Conservation (phyloP, 768 basidiomycete genomes). For the Suillus tomentosus region DNA sequence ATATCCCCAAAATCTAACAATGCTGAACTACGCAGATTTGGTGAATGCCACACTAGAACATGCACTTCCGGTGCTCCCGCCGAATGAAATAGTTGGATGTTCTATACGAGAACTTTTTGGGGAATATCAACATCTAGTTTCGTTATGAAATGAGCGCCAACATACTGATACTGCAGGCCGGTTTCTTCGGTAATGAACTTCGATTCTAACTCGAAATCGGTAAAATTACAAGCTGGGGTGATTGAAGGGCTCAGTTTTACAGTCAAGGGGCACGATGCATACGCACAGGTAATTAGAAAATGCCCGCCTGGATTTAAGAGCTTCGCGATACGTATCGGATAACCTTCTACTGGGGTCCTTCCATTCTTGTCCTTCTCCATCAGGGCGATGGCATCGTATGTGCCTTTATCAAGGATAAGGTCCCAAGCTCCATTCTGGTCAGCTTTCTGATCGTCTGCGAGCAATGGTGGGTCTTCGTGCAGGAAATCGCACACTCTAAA, state of each 20-base stretch:
- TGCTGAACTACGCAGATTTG: constrained; percentile 27
- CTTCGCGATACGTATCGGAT: constrained; percentile 56
- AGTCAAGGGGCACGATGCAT: neutral
- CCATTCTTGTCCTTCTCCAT: constrained; percentile 60
- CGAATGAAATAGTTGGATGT: constrained; percentile 74
- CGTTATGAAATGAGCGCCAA: neutral
- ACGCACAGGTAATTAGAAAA: constrained; percentile 82
- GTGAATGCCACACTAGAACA: constrained; percentile 75
- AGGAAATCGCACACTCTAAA: constrained; percentile 72
- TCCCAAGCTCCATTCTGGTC: constrained; percentile 53
- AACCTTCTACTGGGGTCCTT: constrained; percentile 52
- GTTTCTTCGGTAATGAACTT: constrained; percentile 51
- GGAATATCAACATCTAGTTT: constrained; percentile 7
- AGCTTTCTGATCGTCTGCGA: constrained; percentile 17
- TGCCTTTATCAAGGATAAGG: constrained; percentile 83
- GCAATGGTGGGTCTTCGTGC: constrained; percentile 45
- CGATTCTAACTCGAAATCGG: constrained; percentile 67
- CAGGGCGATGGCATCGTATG: constrained; percentile 82
- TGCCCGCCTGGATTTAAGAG: constrained; percentile 66
- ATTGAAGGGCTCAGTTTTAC: neutral
- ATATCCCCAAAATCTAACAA: constrained; percentile 39
- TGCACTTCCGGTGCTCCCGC: constrained; percentile 72
- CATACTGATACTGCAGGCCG: constrained; percentile 67
- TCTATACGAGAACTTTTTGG: constrained; percentile 64
- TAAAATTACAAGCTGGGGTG: constrained; percentile 76